phyloP scores from a whole-genome alignment of 306 rosid species.

The Canavalia ensiformis region DNA sequence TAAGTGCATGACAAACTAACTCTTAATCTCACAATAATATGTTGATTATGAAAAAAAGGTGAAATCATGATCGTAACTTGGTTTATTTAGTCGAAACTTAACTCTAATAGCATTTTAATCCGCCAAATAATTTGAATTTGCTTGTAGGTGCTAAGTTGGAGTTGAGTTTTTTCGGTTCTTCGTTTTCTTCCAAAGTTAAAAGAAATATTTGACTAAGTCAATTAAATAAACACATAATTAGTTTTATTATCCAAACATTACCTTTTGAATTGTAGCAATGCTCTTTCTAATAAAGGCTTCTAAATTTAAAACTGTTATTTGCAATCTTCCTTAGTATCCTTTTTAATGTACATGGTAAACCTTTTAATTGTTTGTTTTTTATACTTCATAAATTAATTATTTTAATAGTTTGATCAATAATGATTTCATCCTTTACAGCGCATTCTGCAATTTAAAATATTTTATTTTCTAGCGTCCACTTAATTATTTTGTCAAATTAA shows the following conservation, averaged over 20 bases:
- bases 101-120: not conserved
- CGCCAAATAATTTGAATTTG: not conserved
- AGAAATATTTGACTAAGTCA: not conserved
- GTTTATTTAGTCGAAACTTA: not conserved
- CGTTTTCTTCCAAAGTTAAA: not conserved
- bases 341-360: not conserved
- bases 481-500: conserved; percentile 15
- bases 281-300: not conserved
- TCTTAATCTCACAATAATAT: not conserved
- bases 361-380: not conserved
- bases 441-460: not conserved
- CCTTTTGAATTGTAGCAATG: not conserved
- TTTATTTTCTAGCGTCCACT: not conserved
- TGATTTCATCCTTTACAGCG: not conserved
- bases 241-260: no score
- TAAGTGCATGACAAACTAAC: no score
- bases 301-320: not conserved
- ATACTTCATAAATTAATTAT: not conserved
- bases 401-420: not conserved
- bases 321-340: no score
- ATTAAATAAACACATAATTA: not conserved
- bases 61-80: not conserved
- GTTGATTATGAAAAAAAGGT: not conserved
- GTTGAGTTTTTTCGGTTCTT: not conserved
- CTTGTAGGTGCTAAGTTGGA: not conserved